Conservation (phyloP, 2,329 filamentous ascomycete species). For the Ophiosphaerella narmari region DNA sequence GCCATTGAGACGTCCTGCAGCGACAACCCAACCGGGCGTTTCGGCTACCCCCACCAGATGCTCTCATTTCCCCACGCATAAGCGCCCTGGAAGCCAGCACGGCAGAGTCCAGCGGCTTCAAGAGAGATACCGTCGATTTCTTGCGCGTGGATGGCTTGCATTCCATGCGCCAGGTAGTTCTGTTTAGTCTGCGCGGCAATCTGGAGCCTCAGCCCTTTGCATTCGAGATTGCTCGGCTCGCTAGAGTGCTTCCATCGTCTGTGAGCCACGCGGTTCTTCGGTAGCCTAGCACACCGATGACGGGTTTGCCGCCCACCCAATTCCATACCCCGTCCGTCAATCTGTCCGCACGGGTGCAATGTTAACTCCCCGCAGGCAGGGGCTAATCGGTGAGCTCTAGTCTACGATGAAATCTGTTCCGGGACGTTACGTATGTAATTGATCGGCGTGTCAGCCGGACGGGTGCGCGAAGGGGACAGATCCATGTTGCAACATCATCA, state of each 20-base stretch:
- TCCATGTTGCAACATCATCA: too few species aligned
- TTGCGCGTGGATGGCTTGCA: too few species aligned
- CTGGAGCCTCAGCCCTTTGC: background rate
- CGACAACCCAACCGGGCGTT: background rate
- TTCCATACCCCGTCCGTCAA: slow-evolving; percentile 8
- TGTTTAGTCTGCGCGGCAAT: background rate
- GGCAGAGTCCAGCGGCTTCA: background rate
- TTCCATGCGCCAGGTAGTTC: too few species aligned
- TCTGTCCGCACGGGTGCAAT: slow-evolving; percentile 18
- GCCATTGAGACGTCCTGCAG: slow-evolving; percentile 6
- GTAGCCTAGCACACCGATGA: slow-evolving; percentile 2
- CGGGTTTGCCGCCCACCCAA: slow-evolving; percentile 9
- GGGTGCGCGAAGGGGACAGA: too few species aligned
- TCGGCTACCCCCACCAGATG: slow-evolving; percentile 14
- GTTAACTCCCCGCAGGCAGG: background rate
- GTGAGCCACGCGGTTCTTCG: background rate
- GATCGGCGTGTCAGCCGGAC: background rate
- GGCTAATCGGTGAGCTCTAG: slow-evolving; percentile 1
- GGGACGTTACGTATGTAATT: background rate
- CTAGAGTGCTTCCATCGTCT: background rate
- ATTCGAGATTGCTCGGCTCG: too few species aligned
- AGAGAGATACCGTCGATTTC: too few species aligned
- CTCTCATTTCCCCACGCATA: background rate
- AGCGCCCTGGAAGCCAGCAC: background rate
- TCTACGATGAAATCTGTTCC: background rate